Evolutionary conservation across 257 asterid species (phyloP).

Genomic region (Solanum chmielewskii): DNA sequence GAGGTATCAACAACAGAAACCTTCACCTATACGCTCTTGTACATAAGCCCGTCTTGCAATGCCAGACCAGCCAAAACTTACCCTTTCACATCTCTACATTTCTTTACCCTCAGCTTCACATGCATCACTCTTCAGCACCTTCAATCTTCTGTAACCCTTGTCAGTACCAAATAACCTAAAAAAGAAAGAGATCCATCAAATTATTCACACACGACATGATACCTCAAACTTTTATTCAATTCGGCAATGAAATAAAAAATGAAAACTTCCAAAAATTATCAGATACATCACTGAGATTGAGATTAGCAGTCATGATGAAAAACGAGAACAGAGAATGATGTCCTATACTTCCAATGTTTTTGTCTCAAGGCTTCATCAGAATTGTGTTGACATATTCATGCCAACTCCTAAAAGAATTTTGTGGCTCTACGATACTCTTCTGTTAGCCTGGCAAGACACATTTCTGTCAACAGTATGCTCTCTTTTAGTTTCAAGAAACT

Average conservation of each 20-base stretch:
- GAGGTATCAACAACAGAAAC: slow-evolving; percentile 3
- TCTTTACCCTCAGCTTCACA: slow-evolving; percentile 32
- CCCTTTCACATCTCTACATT: slow-evolving; percentile 9
- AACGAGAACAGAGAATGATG: background rate
- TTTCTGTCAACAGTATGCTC: background rate
- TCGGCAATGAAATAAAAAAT: too few relatives aligned
- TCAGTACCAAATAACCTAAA: slow-evolving; percentile 89
- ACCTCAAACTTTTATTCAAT: background rate
- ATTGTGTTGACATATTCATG: background rate
- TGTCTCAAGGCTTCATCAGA: background rate
- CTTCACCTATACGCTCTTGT: slow-evolving; percentile 10
- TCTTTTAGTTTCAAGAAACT: background rate
- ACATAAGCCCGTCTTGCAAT: slow-evolving; percentile 5
- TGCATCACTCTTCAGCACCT: slow-evolving; percentile 50
- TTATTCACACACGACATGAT: background rate
- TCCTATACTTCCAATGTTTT: background rate
- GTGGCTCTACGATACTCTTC: background rate
- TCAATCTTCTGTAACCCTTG: slow-evolving; percentile 76
- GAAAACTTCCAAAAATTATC: background rate
- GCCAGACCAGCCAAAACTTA: slow-evolving; percentile 2
- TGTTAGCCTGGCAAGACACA: background rate
- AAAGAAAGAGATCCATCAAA: background rate
- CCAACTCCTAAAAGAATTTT: background rate
- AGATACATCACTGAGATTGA: background rate
- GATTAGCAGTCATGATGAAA: background rate